A percentile compares a stretch with the other conserved stretches of the same genome.
These are phyloP conservation scores for Fonsecaea monophora DNA, from an alignment of 2,329 filamentous ascomycete species.

Conservation along the genomic window DNA sequence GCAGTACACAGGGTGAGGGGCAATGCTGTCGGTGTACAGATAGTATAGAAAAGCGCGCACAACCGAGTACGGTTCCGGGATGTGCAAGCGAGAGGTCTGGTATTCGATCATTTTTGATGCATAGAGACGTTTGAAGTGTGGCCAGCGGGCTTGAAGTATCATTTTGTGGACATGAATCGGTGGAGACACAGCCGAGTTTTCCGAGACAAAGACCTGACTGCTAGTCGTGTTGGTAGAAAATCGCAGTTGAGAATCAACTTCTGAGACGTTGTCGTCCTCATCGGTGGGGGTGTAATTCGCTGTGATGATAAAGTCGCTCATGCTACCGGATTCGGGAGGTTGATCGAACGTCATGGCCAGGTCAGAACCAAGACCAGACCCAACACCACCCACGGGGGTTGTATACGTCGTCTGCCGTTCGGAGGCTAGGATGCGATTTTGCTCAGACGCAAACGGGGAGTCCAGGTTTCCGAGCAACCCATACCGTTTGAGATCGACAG, in stretches of 20 bases:
- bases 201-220: constrained; percentile 35
- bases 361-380: constrained; percentile 75
- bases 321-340: constrained; percentile 75
- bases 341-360: constrained; percentile 87
- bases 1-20: constrained; percentile 64
- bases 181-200: constrained; percentile 64
- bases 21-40: constrained; percentile 92
- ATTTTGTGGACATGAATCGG: constrained; percentile 95
- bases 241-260: constrained; percentile 37
- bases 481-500: constrained; percentile 89
- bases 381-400: constrained; percentile 41
- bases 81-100: constrained; percentile 96
- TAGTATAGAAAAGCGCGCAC: constrained; percentile 96
- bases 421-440: constrained; percentile 57
- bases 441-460: constrained; percentile 59
- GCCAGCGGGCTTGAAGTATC: constrained; percentile 93
- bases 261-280: constrained; percentile 60
- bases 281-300: constrained; percentile 74
- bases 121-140: constrained; percentile 92
- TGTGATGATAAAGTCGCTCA: constrained; percentile 89
- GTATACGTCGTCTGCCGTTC: constrained; percentile 62
- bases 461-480: constrained; percentile 85
- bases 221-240: constrained; percentile 35
- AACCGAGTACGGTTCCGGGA: constrained; percentile 92
- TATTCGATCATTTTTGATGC: constrained; percentile 96